Conservation (phyloP, 352 stramenopile genomes). For the Globisporangium radiosum region DNA sequence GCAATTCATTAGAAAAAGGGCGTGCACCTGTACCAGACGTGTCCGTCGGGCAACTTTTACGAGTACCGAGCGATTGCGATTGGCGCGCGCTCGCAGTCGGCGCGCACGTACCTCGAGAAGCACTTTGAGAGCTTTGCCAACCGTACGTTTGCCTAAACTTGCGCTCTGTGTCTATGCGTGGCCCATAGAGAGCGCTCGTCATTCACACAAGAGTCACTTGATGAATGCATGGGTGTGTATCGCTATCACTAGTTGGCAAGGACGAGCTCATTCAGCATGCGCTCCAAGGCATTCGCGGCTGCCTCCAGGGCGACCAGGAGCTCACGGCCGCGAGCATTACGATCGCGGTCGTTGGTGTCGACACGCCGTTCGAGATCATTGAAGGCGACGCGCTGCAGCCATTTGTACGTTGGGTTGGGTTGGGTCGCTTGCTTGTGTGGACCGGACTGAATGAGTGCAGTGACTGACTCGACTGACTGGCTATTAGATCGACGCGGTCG, state of each 20-base stretch:
- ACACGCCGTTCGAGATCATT: slow-evolving; percentile 92
- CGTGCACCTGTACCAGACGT: slow-evolving; percentile 98
- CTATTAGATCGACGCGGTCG: slow-evolving; percentile 76
- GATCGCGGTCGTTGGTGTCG: slow-evolving; percentile 92
- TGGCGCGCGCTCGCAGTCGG: slow-evolving; percentile 94
- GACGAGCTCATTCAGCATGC: slow-evolving; percentile 99
- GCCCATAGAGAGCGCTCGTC: too few species aligned
- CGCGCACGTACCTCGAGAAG: slow-evolving; percentile 99
- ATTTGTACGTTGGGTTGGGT: slow-evolving; percentile 82
- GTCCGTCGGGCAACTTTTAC: slow-evolving; percentile 97
- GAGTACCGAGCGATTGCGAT: slow-evolving; percentile 99
- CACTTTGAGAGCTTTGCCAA: slow-evolving; percentile 93
- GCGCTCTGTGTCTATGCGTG: slow-evolving; percentile 1
- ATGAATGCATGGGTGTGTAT: background rate
- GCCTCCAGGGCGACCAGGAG: slow-evolving; percentile 94
- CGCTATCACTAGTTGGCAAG: slow-evolving; percentile 42
- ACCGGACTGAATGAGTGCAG: too few species aligned
- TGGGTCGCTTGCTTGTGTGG: background rate
- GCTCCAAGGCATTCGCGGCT: slow-evolving; percentile 94
- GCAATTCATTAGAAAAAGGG: slow-evolving; percentile 84
- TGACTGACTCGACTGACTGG: background rate
- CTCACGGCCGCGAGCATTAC: slow-evolving; percentile 91
- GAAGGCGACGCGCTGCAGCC: slow-evolving; percentile 91
- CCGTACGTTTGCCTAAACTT: slow-evolving; percentile 32
- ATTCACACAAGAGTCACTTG: too few species aligned